These are phyloP conservation scores for Vaccinium myrtillus DNA, from an alignment of 148 eudicot species.

Conservation along the genomic window DNA sequence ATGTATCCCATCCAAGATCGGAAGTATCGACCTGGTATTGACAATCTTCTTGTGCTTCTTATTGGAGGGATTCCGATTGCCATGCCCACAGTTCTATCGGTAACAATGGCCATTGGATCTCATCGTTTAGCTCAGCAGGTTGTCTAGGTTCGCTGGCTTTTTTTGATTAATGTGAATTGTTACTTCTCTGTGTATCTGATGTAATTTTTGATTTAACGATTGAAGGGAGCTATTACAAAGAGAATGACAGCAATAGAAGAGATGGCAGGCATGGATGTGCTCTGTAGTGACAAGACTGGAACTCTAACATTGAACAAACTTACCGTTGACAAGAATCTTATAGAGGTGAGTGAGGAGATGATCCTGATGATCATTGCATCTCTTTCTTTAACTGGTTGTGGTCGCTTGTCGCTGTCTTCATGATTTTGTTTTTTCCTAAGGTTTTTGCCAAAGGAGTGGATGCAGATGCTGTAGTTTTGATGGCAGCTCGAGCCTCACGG, in stretches of 20 bases:
- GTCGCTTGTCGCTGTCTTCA: neutral
- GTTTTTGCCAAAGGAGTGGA: conserved; percentile 91
- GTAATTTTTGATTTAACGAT: neutral
- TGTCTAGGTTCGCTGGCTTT: conserved; percentile 17
- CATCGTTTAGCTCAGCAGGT: conserved; percentile 99
- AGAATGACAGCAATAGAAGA: conserved; percentile 73
- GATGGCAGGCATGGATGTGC: conserved; percentile 76
- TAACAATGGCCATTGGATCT: conserved; percentile 98
- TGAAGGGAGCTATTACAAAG: conserved; percentile 68
- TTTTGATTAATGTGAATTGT: neutral
- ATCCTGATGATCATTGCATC: neutral
- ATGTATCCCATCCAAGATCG: conserved; percentile 97
- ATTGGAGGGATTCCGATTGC: conserved; percentile 99
- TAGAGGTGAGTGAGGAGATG: conserved; percentile 35
- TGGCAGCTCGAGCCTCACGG: conserved; percentile 98
- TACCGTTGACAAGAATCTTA: conserved; percentile 60
- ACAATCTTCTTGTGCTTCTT: conserved; percentile 95
- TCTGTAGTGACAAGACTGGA: conserved; percentile 70
- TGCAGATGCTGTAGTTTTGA: conserved; percentile 85
- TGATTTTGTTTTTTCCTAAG: conserved; percentile 34
- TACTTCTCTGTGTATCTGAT: neutral
- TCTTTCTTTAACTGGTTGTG: neutral
- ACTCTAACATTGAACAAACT: conserved; percentile 68
- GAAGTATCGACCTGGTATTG: conserved; percentile 91
- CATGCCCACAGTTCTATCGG: conserved; percentile 98